Conservation (phyloP, 306 rosid genomes). For the Cucurbita maxima region DNA sequence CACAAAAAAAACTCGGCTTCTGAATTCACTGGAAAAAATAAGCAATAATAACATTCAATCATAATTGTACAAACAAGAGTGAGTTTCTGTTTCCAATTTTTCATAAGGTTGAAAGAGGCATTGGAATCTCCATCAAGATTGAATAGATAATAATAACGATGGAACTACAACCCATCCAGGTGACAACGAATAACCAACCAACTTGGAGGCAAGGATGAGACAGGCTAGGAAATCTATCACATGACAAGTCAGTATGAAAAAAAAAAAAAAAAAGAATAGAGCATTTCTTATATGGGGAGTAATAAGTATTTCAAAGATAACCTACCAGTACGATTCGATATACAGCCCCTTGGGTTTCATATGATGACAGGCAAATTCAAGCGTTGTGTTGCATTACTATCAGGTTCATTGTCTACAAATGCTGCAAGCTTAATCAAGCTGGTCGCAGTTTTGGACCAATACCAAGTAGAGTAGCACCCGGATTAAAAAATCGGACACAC, state of each 20-base stretch:
- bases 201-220: not conserved
- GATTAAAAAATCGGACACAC: not conserved
- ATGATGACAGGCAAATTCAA: not conserved
- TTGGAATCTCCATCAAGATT: not conserved
- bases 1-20: not conserved
- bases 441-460: not conserved
- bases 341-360: not conserved
- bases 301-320: not conserved
- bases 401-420: not conserved
- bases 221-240: not conserved
- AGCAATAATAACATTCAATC: not conserved
- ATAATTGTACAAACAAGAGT: not conserved
- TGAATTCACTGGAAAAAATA: not conserved
- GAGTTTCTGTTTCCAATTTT: not conserved
- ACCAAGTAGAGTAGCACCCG: not conserved
- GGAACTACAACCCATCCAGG: not conserved
- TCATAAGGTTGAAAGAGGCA: not conserved
- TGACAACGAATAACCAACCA: not conserved
- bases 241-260: not conserved
- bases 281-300: not conserved
- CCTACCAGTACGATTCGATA: not conserved
- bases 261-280: no score
- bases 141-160: not conserved
- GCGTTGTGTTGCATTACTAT: not conserved
- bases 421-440: not conserved